Base-by-base conservation (phyloP, 805 yeast species). In the Scheffersomyces amazonensis region DNA sequence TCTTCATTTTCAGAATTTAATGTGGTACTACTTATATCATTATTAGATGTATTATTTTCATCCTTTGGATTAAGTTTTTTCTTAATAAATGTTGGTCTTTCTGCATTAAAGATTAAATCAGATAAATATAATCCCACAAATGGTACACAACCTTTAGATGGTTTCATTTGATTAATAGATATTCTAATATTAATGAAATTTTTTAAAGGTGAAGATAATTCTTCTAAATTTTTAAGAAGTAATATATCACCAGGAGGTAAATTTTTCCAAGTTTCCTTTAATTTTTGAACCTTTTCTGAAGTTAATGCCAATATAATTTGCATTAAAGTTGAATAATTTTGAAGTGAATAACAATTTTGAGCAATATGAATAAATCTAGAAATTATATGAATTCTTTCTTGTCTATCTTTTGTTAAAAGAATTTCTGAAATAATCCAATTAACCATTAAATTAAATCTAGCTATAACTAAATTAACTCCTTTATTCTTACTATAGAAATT, bases 401-500 rank as follows among this genome's bases (percentile, higher is more conserved):
- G 69, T 18, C 76, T 67, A 31, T 73, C 66, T 39, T 70, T 71
- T 8, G 96, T 87, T 43, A 91, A 64, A 12, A 88, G 59, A 39
- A 93, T 78, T 64, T 91, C 96, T 0, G 96, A 87, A 23, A 87
- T 80, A 29, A 90, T 81, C 98, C 98, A 91, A 50, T 87, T 87
- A 5, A 87, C 90, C 66, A 87, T 81, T 42, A 91, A 65, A 54
- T 91, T 90, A 70, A 90, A 93, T 43, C 99, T 69, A 0, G 95
- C 75, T 28, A 88, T 81, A 10, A 87, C 88, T 34, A 91, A 64
- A 45, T 87, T 87, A 25, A 89, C 80, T 0, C 97, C 96, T n/a
- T 81, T 58, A 53, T 76, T 60, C 22, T 64, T 56, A 49, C 67
- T 65, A 46, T 58, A 67, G 47, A 66, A 68, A 18, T 56, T 56